A percentile compares a stretch with the other conserved stretches of the same genome.
phyloP scores from a whole-genome alignment of 352 stramenopile genomes.

The Phytophthora pinifolia region DNA sequence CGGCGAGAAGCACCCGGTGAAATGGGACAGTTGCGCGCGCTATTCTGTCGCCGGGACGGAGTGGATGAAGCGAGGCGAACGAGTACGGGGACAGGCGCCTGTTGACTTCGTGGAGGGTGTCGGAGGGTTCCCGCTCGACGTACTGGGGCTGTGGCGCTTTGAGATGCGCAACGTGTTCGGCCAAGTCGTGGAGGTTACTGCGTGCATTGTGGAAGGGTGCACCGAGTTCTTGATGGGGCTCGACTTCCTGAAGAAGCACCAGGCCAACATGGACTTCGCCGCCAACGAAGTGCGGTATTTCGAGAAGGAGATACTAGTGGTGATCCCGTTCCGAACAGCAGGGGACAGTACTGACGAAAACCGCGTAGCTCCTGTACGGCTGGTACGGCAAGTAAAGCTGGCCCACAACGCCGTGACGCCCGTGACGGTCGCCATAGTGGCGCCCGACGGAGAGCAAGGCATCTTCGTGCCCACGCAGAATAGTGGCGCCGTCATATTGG shows the following conservation, averaged over 20 bases:
- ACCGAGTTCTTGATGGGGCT: constrained; percentile 4
- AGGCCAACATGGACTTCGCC: constrained; percentile 1
- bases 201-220: too few species aligned
- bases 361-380: neutral
- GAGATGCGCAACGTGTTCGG: too few species aligned
- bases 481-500: constrained; percentile 1
- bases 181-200: too few species aligned
- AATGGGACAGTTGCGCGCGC: too few species aligned
- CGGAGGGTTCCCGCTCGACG: too few species aligned
- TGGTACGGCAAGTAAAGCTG: neutral
- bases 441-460: constrained; percentile 3
- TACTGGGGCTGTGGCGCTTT: too few species aligned
- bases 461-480: neutral
- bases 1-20: too few species aligned
- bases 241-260: neutral
- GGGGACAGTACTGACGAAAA: too few species aligned
- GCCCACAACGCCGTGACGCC: neutral
- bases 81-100: too few species aligned
- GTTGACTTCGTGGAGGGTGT: too few species aligned
- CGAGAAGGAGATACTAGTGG: neutral
- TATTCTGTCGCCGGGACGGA: too few species aligned
- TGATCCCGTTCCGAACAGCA: constrained; percentile 1
- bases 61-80: too few species aligned
- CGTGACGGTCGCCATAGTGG: constrained; percentile 1
- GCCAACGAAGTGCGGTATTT: neutral